Evolutionary conservation across 2,329 filamentous ascomycete species (phyloP).

Genomic region (Xylariaceae sp.): DNA sequence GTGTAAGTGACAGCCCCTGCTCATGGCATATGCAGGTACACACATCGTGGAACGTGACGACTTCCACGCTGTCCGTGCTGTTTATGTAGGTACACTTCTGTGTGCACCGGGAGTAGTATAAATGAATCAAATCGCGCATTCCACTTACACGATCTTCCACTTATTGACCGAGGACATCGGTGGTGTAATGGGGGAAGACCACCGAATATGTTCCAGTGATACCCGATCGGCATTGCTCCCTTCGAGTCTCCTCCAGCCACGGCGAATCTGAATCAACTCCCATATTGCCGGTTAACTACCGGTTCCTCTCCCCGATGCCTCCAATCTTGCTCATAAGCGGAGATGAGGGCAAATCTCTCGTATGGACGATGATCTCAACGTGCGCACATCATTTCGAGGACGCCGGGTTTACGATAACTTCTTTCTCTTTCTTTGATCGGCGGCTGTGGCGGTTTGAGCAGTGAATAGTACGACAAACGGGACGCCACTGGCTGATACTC

Average conservation of each 20-base stretch:
- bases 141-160: background rate
- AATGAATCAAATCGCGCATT: background rate
- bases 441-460: background rate
- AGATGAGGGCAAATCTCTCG: slow-evolving; percentile 11
- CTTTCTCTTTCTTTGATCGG: background rate
- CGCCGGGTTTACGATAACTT: slow-evolving; percentile 5
- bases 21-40: slow-evolving; percentile 32
- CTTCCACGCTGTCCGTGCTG: background rate
- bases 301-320: background rate
- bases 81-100: background rate
- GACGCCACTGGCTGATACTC: background rate
- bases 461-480: background rate
- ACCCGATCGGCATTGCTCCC: no score
- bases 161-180: no score
- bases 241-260: no score
- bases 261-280: no score
- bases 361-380: background rate
- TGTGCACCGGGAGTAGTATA: slow-evolving; percentile 1
- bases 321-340: background rate
- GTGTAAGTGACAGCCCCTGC: slow-evolving; percentile 8
- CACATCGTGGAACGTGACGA: slow-evolving; percentile 30
- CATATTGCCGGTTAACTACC: no score
- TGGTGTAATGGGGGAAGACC: no score
- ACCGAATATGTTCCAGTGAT: no score
- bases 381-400: slow-evolving; percentile 6